Base-by-base conservation (phyloP, 345 rosid species). In the Eucalyptus regnans region DNA sequence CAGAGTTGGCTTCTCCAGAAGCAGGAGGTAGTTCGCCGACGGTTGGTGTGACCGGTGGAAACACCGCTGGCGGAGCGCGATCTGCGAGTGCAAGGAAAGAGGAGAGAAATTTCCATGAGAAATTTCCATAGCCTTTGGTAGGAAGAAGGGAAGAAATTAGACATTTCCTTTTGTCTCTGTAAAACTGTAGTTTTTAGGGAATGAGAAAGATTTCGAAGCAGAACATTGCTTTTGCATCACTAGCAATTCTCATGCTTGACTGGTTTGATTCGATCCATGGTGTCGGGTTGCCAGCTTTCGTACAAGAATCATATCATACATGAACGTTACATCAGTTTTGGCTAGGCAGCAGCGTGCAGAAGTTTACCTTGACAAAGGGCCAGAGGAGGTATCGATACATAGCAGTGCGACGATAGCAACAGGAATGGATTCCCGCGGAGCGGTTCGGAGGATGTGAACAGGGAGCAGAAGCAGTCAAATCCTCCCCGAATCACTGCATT, bases 391-490 rank as follows among this genome's bases (percentile, higher is more conserved):
- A 91, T 88, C 37, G 80, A 87, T 50, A 92, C 66, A 88, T 71
- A 83, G 58, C 93, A 94, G 51, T 91, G 88, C 11, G 93, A 86
- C 4, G 91, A 88, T 11, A 92, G 92, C 86, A 93, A 64, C n/a
- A 58, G 62, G n/a, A 92, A 12, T 44, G 92, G 88, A 3, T 88
- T 33, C 87, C 71, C 86, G 1, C 48, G 48, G 80, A 66, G 89
- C 44, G 88, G 91, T 84, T 81, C 7, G 4, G 89, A 90, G 29
- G 91, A 50, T 17, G 87, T 89, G 54, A 89, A 12, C 89, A 90
- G 46, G 49, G 92, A 88, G 89, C 95, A 93, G 88, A 92, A 88
- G 90, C 94, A 93, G 83, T 88, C 88, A 9, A 46, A 91, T 62
- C 93, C 93, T 25, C 86, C 84, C 56, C 50, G 89, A 64, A 86